phyloP scores from a whole-genome alignment of 306 rosid genomes.

The Vigna radiata region DNA sequence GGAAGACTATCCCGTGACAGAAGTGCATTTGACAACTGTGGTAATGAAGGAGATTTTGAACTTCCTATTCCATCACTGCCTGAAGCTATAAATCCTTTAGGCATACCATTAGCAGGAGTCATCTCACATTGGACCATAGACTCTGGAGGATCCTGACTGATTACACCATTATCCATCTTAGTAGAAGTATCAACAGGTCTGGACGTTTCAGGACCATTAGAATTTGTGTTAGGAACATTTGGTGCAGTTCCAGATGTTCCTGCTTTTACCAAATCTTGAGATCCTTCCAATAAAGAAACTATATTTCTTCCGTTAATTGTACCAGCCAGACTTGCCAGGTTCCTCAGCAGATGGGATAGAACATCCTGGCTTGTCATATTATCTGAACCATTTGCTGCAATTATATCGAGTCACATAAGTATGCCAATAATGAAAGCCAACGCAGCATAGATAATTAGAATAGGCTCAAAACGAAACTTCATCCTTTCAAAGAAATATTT shows the following conservation, averaged over 20 bases:
- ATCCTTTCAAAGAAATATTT: slow-evolving; percentile 10
- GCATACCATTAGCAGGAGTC: slow-evolving; percentile 47
- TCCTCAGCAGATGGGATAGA: slow-evolving; percentile 71
- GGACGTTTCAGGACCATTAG: slow-evolving; percentile 51
- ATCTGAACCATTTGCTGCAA: slow-evolving; percentile 72
- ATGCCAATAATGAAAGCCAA: slow-evolving; percentile 44
- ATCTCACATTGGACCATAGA: slow-evolving; percentile 42
- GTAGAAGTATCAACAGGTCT: slow-evolving; percentile 53
- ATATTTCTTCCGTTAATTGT: slow-evolving; percentile 63
- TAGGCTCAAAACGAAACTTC: slow-evolving; percentile 25
- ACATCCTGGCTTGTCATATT: slow-evolving; percentile 64
- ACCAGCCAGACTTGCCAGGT: slow-evolving; percentile 66
- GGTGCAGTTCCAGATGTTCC: slow-evolving; percentile 62
- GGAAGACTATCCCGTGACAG: slow-evolving; percentile 48
- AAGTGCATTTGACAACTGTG: slow-evolving; percentile 38
- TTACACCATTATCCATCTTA: slow-evolving; percentile 45
- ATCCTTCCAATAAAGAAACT: slow-evolving; percentile 66
- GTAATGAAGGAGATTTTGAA: slow-evolving; percentile 49
- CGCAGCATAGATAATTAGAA: slow-evolving; percentile 16
- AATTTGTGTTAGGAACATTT: slow-evolving; percentile 54
- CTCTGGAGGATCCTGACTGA: slow-evolving; percentile 41
- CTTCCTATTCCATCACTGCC: slow-evolving; percentile 48
- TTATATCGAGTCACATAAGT: slow-evolving; percentile 47
- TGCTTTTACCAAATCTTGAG: slow-evolving; percentile 61
- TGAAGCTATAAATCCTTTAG: slow-evolving; percentile 50